Evolutionary conservation across 805 yeast genomes (phyloP), one percentile per base, ranked within the genome.

Genomic region (Candida manassasensis): DNA sequence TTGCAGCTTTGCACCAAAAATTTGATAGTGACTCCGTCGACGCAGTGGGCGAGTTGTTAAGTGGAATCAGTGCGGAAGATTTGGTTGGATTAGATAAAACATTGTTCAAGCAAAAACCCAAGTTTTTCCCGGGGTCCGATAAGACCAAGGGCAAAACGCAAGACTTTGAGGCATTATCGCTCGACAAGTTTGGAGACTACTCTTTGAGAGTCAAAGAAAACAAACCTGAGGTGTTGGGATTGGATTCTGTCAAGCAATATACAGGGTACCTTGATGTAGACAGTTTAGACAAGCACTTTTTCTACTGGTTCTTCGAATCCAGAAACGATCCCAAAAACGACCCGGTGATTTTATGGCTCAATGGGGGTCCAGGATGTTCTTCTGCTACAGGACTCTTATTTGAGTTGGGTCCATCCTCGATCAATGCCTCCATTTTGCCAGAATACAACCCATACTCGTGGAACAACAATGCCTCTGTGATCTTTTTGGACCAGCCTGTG

Each of bases 331-430:
- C 97, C 3, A 62, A 59, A 36, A 84, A 68, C 35, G 97, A 90
- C 59, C 97, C 97, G 2, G 72, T 88, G 15, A 73, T 90, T 37
- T 69, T 90, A 47, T 88, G 96, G 97, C 69, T 89, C 49, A 89
- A 89, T 55, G 97, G 97, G 45, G 96, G 97, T 4, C 97, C 97
- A 24, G 97, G 97, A 9, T 89, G 97, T 56, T 85, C 96, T 0
- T 85, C 96, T 1, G 63, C 87, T 54, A 85, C 94, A 21, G 97
- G 97, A 6, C 67, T 89, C 39, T 77, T 90, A 49, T 87, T 89
- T 52, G 97, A 90, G 59, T 72, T 88, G 52, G 97, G 97, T 17
- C 95, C 97, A 4, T 75, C 95, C 0, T 70, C 81, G 10, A 77
- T 90, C 40, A 79, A 75, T 41, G 59, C 74, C 27, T 75, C 81